Base-by-base conservation (phyloP, 345 rosid species). In the Populus davidiana region DNA sequence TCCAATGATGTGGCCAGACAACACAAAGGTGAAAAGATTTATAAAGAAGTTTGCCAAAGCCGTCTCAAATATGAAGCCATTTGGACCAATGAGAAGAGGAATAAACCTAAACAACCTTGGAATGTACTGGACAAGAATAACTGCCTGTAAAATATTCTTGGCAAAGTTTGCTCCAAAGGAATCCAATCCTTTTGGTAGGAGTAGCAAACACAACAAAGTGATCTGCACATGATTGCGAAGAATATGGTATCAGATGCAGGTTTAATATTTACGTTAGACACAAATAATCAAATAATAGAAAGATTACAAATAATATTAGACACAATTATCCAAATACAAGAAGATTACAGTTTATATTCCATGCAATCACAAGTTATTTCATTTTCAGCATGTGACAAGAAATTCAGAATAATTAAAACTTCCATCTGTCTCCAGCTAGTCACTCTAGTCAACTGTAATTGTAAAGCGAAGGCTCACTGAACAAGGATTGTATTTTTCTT, bases 21-120 rank as follows among this genome's bases (percentile, higher is more conserved):
- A 83, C 80, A 93, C 52, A 79, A 88, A 93, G 29, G 89, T 91
- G 81, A 91, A 89, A 78, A 93, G 92, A 81, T 95, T 95, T 49
- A 93, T 90, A 74, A 90, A 83, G 77, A 95, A 93, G 78, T 89
- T 95, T 69, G 90, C 94, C 97, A 95, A 88, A 61, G 96, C 94
- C 2, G 97, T 91, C 90, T 95, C 96, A 86, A 95, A 91, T 75
- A 91, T 84, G 77, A 93, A 91, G 65, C 94, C 93, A 0, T 77
- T 83, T 6, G 94, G 88, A 72, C 99, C 98, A 77, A 90, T 88
- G 80, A 95, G 85, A 83, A 89, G 70, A 65, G 97, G 97, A 41
- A 88, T 75, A 78, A 91, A 84, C 72, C 95, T 89, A 72, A 80
- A 91, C 78, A 95, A 71, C 82, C 92, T 91, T 73, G 97, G 97